phyloP scores from a whole-genome alignment of 129 eudicot genomes.

The Chrysanthemum lavandulifolium region DNA sequence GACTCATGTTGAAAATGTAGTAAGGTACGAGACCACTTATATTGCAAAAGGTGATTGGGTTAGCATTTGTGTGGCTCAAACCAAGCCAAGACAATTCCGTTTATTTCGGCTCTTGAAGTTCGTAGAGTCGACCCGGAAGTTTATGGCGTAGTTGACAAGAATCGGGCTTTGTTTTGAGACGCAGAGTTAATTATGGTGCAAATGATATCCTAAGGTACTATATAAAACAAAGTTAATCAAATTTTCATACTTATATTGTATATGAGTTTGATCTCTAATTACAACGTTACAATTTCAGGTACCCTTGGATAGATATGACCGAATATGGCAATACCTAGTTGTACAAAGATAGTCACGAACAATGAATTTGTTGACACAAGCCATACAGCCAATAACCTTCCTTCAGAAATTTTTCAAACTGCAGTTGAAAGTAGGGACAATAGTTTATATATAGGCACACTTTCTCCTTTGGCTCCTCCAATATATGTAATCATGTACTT shows the following conservation, averaged over 20 bases:
- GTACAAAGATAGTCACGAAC: background rate
- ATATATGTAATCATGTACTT: constrained; percentile 31
- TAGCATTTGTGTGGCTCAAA: constrained; percentile 41
- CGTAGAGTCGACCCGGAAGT: constrained; percentile 22
- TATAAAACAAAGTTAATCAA: background rate
- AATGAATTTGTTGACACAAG: constrained; percentile 12
- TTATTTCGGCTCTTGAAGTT: constrained; percentile 37
- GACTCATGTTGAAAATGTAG: constrained; percentile 2
- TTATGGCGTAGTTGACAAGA: constrained; percentile 12
- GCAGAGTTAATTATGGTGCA: constrained; percentile 33
- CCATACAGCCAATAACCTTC: constrained; percentile 25
- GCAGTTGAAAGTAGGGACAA: constrained; percentile 19
- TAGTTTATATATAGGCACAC: constrained; percentile 7
- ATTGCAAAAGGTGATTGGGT: constrained; percentile 24
- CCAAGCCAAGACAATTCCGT: constrained; percentile 31
- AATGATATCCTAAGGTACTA: constrained; percentile 21
- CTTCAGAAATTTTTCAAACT: constrained; percentile 16
- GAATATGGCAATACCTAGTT: constrained; percentile 24
- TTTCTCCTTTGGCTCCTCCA: background rate
- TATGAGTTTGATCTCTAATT: background rate
- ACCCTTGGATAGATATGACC: constrained; percentile 30
- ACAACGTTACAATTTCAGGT: constrained; percentile 16
- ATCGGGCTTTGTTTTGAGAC: constrained; percentile 30
- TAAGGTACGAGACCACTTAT: constrained; percentile 28
- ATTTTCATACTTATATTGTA: background rate